Percentiles rank a stretch among this genome's conserved stretches.
Conservation (phyloP, 2,329 filamentous ascomycete species). For the Fusarium coffeatum region DNA sequence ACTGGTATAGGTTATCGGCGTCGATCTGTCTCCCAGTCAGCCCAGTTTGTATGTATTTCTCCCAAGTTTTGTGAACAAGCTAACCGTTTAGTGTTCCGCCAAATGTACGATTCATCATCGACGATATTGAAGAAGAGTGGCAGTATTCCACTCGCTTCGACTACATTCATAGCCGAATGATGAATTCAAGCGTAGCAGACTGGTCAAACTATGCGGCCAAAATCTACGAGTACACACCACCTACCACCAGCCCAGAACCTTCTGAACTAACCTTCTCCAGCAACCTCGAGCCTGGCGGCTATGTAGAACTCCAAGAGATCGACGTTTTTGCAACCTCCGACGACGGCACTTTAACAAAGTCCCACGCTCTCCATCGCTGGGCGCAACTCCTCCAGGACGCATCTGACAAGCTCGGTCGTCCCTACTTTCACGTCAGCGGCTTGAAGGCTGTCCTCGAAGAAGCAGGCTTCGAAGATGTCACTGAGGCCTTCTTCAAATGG, state of each 20-base stretch:
- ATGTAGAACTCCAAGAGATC: slow-evolving; percentile 19
- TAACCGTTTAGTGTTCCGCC: not conserved
- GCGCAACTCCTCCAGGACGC: slow-evolving; percentile 10
- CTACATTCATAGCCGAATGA: slow-evolving; percentile 12
- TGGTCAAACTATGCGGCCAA: slow-evolving; percentile 13
- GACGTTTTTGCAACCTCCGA: not conserved
- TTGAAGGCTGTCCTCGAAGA: slow-evolving; percentile 2
- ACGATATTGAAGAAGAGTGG: not conserved
- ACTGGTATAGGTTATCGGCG: not conserved
- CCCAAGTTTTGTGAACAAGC: not conserved
- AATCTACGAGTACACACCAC: not conserved
- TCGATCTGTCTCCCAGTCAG: slow-evolving; percentile 14
- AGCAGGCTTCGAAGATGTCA: slow-evolving; percentile 14
- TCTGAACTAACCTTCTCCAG: not conserved
- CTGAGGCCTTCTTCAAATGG: slow-evolving; percentile 15
- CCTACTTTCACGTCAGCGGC: not conserved
- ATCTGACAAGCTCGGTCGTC: slow-evolving; percentile 11
- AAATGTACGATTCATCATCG: not conserved
- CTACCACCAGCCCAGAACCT: rapidly evolving
- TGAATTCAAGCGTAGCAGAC: not conserved
- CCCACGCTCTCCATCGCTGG: slow-evolving; percentile 6
- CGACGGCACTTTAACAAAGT: not conserved
- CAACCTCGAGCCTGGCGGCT: slow-evolving; percentile 15
- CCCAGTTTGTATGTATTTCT: slow-evolving; percentile 16
- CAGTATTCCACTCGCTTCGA: not conserved